Evolutionary conservation across 116 monocot genomes (phyloP).

Genomic region (Dioscorea cayenensis): DNA sequence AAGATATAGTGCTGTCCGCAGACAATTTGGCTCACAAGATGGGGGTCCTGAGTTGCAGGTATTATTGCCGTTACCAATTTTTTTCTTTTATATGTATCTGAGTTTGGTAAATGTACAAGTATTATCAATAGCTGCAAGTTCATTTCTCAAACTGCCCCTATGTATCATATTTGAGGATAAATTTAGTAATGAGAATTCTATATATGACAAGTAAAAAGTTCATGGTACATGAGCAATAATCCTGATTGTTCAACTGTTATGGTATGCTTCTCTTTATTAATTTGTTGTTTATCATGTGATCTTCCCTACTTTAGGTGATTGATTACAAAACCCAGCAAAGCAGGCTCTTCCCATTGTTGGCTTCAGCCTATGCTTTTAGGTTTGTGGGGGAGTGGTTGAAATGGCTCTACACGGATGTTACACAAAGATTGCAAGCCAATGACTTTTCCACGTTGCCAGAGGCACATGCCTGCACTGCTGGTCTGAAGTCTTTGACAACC

Average conservation of each 20-base stretch:
- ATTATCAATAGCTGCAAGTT: no score
- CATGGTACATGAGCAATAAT: no score
- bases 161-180: background rate
- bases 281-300: background rate
- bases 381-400: slow-evolving; percentile 99
- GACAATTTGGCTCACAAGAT: slow-evolving; percentile 91
- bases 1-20: slow-evolving; percentile 88
- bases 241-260: no score
- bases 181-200: no score
- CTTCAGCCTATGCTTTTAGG: slow-evolving; percentile 98
- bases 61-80: slow-evolving; percentile 5
- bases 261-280: no score
- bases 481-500: slow-evolving; percentile 94
- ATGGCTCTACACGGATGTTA: slow-evolving; percentile 90
- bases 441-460: slow-evolving; percentile 96
- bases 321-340: slow-evolving; percentile 99
- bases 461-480: slow-evolving; percentile 99
- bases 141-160: no score
- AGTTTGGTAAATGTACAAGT: no score
- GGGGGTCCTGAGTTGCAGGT: slow-evolving; percentile 87
- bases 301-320: slow-evolving; percentile 51
- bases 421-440: slow-evolving; percentile 63
- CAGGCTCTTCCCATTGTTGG: slow-evolving; percentile 94
- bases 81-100: no score
- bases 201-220: no score